phyloP scores from a whole-genome alignment of 2,329 filamentous ascomycete species.

The Sporothrix pallida region DNA sequence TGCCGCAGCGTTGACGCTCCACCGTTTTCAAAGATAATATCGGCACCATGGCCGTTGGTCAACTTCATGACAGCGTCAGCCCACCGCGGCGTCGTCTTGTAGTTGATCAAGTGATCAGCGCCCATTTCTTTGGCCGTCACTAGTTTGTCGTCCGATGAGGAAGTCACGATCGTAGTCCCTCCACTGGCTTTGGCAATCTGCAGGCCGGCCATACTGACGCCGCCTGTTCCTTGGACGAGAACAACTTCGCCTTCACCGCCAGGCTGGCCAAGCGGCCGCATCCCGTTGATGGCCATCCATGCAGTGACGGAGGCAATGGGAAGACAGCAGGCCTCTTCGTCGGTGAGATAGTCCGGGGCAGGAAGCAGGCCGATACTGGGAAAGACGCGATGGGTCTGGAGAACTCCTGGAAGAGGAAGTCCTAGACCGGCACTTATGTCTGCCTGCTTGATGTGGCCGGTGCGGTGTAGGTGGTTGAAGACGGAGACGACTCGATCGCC shows the following conservation, averaged over 20 bases:
- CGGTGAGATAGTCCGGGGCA: slow-evolving; percentile 61
- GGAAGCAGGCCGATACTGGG: slow-evolving; percentile 60
- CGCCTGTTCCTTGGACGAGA: slow-evolving; percentile 61
- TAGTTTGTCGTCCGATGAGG: slow-evolving; percentile 60
- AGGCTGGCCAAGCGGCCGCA: slow-evolving; percentile 56
- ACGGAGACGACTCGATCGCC: slow-evolving; percentile 72
- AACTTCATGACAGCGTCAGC: slow-evolving; percentile 54
- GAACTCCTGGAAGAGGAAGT: slow-evolving; percentile 62
- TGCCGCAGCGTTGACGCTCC: slow-evolving; percentile 58
- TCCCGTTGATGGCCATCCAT: slow-evolving; percentile 69
- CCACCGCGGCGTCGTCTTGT: slow-evolving; percentile 59
- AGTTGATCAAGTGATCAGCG: slow-evolving; percentile 61
- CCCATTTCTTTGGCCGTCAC: slow-evolving; percentile 54
- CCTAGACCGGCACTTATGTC: slow-evolving; percentile 65
- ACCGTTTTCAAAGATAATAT: slow-evolving; percentile 62
- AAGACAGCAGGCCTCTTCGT: slow-evolving; percentile 65
- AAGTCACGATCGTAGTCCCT: slow-evolving; percentile 59
- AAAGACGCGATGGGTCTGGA: slow-evolving; percentile 66
- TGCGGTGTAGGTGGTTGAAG: slow-evolving; percentile 64
- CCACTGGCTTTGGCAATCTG: slow-evolving; percentile 61
- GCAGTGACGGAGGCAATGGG: slow-evolving; percentile 68
- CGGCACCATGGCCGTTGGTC: slow-evolving; percentile 55
- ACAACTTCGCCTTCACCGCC: slow-evolving; percentile 48
- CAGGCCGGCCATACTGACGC: slow-evolving; percentile 57
- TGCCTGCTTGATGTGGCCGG: slow-evolving; percentile 62